These are phyloP conservation scores for Lizanozyma gosingica DNA, from an alignment of 1,139 yeast genomes.

Conservation along the genomic window DNA sequence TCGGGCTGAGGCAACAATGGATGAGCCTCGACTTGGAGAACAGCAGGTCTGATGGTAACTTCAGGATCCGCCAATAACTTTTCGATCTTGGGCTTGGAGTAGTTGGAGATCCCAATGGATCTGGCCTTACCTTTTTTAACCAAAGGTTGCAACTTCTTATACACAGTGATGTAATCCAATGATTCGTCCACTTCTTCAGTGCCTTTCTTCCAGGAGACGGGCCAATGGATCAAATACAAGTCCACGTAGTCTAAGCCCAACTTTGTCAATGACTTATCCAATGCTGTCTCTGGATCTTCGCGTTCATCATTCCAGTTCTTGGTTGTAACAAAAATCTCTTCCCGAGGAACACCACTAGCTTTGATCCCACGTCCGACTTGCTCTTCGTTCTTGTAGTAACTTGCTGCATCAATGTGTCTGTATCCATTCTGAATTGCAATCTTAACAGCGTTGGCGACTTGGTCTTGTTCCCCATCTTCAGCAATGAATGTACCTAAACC, in stretches of 20 bases:
- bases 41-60: constrained; percentile 37
- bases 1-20: constrained; percentile 49
- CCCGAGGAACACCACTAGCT: constrained; percentile 61
- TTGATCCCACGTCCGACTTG: constrained; percentile 60
- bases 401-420: constrained; percentile 75
- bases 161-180: constrained; percentile 59
- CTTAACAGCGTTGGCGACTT: constrained; percentile 45
- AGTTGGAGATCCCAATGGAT: constrained; percentile 58
- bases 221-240: constrained; percentile 84
- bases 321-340: constrained; percentile 68
- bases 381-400: constrained; percentile 56
- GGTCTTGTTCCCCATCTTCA: constrained; percentile 42
- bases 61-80: constrained; percentile 38
- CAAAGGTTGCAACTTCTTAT: constrained; percentile 59
- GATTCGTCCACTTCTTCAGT: constrained; percentile 13
- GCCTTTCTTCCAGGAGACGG: constrained; percentile 42
- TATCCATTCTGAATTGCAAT: constrained; percentile 63
- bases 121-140: constrained; percentile 34
- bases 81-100: constrained; percentile 36
- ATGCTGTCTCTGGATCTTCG: constrained; percentile 47
- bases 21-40: constrained; percentile 52
- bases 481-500: constrained; percentile 83
- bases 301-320: constrained; percentile 71
- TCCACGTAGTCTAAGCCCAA: constrained; percentile 77
- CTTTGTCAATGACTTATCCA: constrained; percentile 54